A percentile compares a stretch with the other conserved stretches of the same genome.
Evolutionary conservation across 345 rosid genomes (phyloP).

Genomic region (Alliaria petiolata): DNA sequence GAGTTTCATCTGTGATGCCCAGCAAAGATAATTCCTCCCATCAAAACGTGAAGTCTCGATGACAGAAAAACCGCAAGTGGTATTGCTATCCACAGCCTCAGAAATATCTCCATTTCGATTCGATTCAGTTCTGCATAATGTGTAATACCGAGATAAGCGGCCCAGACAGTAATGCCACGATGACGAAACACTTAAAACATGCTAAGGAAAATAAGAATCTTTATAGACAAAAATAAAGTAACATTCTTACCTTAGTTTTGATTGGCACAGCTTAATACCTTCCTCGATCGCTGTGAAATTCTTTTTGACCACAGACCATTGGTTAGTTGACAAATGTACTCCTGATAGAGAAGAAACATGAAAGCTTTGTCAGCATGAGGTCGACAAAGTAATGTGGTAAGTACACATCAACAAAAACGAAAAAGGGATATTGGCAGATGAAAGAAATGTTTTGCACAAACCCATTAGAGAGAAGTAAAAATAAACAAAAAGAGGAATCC

Average conservation of each 20-base stretch:
- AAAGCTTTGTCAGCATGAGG: neutral
- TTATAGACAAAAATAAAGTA: neutral
- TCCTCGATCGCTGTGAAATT: conserved; percentile 56
- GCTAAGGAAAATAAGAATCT: neutral
- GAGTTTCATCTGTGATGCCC: conserved; percentile 63
- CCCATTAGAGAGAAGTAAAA: neutral
- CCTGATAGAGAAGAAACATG: conserved; percentile 40
- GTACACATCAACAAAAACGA: neutral
- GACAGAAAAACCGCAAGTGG: conserved; percentile 33
- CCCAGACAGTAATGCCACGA: neutral
- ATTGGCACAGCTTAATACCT: conserved; percentile 46
- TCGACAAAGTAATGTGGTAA: neutral
- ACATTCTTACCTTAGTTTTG: conserved; percentile 49
- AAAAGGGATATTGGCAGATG: neutral
- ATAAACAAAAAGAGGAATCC: neutral
- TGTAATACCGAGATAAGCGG: neutral
- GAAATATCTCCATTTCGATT: conserved; percentile 31
- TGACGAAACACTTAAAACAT: neutral
- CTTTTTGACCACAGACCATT: conserved; percentile 53
- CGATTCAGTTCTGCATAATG: conserved; percentile 29
- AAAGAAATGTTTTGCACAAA: neutral
- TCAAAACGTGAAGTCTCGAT: conserved; percentile 54
- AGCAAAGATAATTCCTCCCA: conserved; percentile 61
- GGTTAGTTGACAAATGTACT: conserved; percentile 45
- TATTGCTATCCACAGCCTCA: conserved; percentile 28